Conservation (phyloP, 352 stramenopile species). For the Aphanomyces astaci region DNA sequence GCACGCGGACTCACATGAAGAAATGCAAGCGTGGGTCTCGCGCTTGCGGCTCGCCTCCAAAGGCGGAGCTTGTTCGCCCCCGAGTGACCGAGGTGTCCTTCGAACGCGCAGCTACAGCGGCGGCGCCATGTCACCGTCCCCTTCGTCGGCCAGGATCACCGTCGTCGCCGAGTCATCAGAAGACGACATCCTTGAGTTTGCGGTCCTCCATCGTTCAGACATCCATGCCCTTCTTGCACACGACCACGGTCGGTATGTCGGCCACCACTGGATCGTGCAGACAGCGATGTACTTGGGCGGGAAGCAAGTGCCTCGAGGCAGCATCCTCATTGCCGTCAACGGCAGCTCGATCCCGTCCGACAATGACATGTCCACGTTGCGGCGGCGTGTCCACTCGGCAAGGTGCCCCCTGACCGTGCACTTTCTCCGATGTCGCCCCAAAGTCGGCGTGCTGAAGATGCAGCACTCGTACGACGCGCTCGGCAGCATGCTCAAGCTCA, state of each 20-base stretch:
- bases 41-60: neutral
- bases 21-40: constrained; percentile 2
- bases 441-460: neutral
- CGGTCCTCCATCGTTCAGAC: neutral
- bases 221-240: neutral
- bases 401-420: constrained; percentile 48
- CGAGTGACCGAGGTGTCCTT: neutral
- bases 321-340: constrained; percentile 66
- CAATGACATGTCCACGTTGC: constrained; percentile 31
- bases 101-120: no score
- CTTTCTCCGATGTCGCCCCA: constrained; percentile 28
- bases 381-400: constrained; percentile 40
- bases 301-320: constrained; percentile 30
- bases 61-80: neutral
- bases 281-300: neutral
- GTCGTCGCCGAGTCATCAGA: constrained; percentile 13
- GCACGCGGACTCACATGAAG: constrained; percentile 9
- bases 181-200: constrained; percentile 16
- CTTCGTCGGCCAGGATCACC: constrained; percentile 18
- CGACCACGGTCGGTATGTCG: neutral
- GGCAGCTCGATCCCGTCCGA: constrained; percentile 48
- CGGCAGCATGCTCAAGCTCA: constrained; percentile 19
- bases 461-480: constrained; percentile 20
- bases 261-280: constrained; percentile 1
- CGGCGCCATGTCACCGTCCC: neutral